phyloP scores from a whole-genome alignment of 208 protist genomes.

The Trypanosoma melophagium region DNA sequence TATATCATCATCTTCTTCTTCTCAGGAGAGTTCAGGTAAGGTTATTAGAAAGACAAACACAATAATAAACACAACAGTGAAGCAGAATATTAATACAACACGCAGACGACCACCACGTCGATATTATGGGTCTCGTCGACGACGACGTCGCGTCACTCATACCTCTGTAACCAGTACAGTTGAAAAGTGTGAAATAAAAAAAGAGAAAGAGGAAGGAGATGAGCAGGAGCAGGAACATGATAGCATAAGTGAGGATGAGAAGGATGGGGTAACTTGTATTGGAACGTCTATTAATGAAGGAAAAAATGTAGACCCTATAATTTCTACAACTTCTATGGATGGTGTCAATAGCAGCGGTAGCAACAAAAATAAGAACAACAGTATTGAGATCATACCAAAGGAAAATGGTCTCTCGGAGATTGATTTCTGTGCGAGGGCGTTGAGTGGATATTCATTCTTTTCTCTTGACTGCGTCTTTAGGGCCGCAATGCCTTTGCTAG shows the following conservation, averaged over 20 bases:
- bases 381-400: background rate
- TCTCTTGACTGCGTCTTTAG: conserved; percentile 24
- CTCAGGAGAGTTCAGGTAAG: background rate
- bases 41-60: background rate
- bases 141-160: conserved; percentile 19
- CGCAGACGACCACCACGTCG: conserved; percentile 9
- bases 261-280: background rate
- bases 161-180: background rate
- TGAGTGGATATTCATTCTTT: conserved; percentile 26
- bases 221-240: conserved; percentile 19
- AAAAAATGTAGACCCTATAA: background rate
- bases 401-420: background rate
- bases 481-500: conserved; percentile 21
- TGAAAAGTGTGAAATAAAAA: background rate
- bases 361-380: background rate
- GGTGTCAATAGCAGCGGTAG: background rate
- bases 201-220: conserved; percentile 9
- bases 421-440: background rate
- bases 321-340: background rate
- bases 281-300: background rate
- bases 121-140: conserved; percentile 36
- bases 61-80: background rate
- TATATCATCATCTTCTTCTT: conserved; percentile 14
- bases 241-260: conserved; percentile 15
- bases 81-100: background rate